These are phyloP conservation scores for Cymodocea nodosa DNA, from an alignment of 116 monocot genomes.

Conservation along the genomic window DNA sequence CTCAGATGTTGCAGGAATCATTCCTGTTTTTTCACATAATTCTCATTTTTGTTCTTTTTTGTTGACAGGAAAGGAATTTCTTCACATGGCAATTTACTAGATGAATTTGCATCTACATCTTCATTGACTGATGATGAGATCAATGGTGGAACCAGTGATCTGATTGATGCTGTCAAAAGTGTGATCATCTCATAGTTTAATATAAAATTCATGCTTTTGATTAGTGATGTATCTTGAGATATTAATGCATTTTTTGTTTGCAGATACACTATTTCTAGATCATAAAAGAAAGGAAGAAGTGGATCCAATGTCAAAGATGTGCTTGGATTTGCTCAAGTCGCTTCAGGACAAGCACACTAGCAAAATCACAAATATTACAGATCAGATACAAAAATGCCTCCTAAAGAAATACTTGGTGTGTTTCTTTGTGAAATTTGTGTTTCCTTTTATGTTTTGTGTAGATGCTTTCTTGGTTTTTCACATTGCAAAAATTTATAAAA, in stretches of 20 bases:
- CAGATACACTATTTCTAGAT: constrained; percentile 37
- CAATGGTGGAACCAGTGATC: constrained; percentile 17
- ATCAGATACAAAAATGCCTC: constrained; percentile 21
- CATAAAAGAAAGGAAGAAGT: constrained; percentile 20
- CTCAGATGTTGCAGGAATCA: background rate
- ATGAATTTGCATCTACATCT: constrained; percentile 16
- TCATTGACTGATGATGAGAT: constrained; percentile 20
- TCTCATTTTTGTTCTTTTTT: background rate
- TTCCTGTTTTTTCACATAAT: background rate
- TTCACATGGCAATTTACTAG: constrained; percentile 15
- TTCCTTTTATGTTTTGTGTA: background rate
- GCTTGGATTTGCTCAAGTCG: constrained; percentile 16
- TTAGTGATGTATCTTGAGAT: background rate
- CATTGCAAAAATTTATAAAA: background rate
- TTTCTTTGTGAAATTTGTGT: background rate
- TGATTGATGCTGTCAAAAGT: constrained; percentile 27
- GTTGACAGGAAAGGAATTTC: constrained; percentile 23
- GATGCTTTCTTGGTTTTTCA: background rate
- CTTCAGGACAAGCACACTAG: constrained; percentile 24
- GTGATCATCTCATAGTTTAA: constrained; percentile 3
- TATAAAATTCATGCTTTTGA: background rate
- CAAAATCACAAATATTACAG: constrained; percentile 28
- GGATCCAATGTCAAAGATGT: constrained; percentile 12
- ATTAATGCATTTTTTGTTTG: background rate
- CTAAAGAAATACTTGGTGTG: constrained; percentile 38